These are phyloP conservation scores for Corylus heterophylla DNA, from an alignment of 306 rosid genomes.

Conservation along the genomic window DNA sequence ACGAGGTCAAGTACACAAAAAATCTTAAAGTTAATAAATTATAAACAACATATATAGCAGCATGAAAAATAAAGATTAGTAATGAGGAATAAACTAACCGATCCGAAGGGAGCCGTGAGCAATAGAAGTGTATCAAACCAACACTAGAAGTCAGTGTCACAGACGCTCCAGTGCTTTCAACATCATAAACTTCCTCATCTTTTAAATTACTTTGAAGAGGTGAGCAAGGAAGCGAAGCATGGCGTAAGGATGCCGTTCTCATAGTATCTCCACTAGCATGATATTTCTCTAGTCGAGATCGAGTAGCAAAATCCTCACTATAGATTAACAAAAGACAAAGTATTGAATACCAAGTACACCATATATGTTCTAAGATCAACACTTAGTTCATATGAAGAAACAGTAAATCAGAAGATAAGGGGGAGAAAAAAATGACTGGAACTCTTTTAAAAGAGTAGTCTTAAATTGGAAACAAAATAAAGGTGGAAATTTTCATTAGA, in stretches of 20 bases:
- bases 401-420: neutral
- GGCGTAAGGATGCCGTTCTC: conserved; percentile 65
- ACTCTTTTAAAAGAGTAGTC: neutral
- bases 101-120: conserved; percentile 89
- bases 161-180: conserved; percentile 74
- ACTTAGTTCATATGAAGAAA: neutral
- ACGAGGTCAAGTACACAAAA: conserved; percentile 14
- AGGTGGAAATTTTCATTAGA: neutral
- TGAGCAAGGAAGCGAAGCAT: conserved; percentile 60
- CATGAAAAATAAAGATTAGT: neutral
- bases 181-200: conserved; percentile 46
- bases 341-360: conserved; percentile 3
- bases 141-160: conserved; percentile 72
- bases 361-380: neutral
- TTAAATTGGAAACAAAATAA: neutral
- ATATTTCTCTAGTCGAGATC: conserved; percentile 63
- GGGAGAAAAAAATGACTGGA: neutral
- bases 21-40: neutral
- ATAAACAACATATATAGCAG: conserved; percentile 18
- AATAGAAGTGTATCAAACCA: conserved; percentile 62
- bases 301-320: conserved; percentile 65
- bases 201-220: conserved; percentile 41
- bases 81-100: conserved; percentile 48
- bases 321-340: conserved; percentile 20
- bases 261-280: conserved; percentile 61